A percentile compares a stretch with the other conserved stretches of the same genome.
Evolutionary conservation across 2,329 filamentous ascomycete genomes (phyloP).

Genomic region (Amesomyces nigricolor): DNA sequence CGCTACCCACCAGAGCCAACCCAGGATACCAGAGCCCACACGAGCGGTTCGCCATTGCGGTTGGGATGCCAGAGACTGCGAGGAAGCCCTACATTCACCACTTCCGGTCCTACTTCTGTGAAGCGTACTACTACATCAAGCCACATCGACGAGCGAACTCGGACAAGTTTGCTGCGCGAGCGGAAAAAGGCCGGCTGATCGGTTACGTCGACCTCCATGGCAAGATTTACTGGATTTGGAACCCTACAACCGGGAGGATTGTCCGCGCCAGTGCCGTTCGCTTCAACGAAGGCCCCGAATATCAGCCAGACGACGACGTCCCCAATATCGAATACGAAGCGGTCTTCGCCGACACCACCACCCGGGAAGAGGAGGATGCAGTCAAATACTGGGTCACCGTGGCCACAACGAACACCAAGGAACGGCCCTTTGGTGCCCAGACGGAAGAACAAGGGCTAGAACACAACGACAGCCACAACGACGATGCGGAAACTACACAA

Average conservation of each 20-base stretch:
- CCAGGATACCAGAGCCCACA: background rate
- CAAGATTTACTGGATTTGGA: slow-evolving; percentile 1
- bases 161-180: background rate
- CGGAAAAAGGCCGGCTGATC: background rate
- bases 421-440: too few species aligned
- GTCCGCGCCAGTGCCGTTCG: background rate
- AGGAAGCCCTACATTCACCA: background rate
- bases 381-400: too few species aligned
- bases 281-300: background rate
- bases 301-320: too few species aligned
- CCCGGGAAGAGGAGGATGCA: too few species aligned
- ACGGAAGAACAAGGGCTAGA: too few species aligned
- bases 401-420: too few species aligned
- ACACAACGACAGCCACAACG: too few species aligned
- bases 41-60: background rate
- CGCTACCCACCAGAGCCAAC: background rate
- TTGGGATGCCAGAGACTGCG: background rate
- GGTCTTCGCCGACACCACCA: too few species aligned
- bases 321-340: too few species aligned
- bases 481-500: too few species aligned
- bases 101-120: slow-evolving; percentile 1
- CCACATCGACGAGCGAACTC: background rate
- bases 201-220: background rate
- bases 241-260: background rate
- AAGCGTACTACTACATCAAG: slow-evolving; percentile 7